Percentiles rank a stretch among this genome's conserved stretches.
Evolutionary conservation across 139 green algal genomes (phyloP).

Genomic region (Pedinophyceae sp.): DNA sequence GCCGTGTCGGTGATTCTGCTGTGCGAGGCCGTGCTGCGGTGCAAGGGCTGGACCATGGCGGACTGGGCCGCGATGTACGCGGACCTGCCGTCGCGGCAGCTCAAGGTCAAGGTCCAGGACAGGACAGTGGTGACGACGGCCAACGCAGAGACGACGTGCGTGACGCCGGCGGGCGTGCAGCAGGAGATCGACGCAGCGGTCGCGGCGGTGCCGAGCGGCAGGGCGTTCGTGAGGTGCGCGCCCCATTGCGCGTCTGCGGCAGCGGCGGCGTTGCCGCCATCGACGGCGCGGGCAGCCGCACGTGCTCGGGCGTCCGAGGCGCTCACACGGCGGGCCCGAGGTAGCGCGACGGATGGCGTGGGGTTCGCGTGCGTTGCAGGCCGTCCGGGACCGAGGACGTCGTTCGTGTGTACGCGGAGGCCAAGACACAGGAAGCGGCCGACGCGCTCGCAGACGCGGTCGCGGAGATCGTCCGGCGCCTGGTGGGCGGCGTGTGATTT

Average conservation of each 20-base stretch:
- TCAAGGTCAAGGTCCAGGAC: conserved; percentile 39
- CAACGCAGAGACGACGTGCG: conserved; percentile 47
- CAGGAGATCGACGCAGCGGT: conserved; percentile 43
- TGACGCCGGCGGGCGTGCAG: conserved; percentile 48
- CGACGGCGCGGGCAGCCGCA: conserved; percentile 4
- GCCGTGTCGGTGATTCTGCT: conserved; percentile 73
- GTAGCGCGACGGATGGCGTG: conserved; percentile 5
- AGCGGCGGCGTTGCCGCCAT: background rate
- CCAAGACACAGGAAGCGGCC: conserved; percentile 38
- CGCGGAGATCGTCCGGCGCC: conserved; percentile 20
- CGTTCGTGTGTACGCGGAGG: conserved; percentile 92
- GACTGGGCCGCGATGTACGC: conserved; percentile 73
- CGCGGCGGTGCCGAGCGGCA: conserved; percentile 12
- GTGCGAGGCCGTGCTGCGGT: conserved; percentile 64
- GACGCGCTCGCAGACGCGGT: conserved; percentile 54
- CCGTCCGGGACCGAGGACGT: conserved; percentile 92
- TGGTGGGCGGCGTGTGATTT: conserved; percentile 24
- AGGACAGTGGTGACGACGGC: conserved; percentile 30
- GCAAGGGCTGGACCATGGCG: conserved; percentile 29
- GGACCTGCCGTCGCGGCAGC: conserved; percentile 69
- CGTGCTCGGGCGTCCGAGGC: background rate
- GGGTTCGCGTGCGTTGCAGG: conserved; percentile 71
- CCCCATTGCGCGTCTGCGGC: background rate
- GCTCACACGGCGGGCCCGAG: background rate
- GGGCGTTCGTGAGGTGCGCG: conserved; percentile 9